A percentile compares a stretch with the other conserved stretches of the same genome.
Conservation (phyloP, 805 yeast genomes). For the Torulaspora maleeae region DNA sequence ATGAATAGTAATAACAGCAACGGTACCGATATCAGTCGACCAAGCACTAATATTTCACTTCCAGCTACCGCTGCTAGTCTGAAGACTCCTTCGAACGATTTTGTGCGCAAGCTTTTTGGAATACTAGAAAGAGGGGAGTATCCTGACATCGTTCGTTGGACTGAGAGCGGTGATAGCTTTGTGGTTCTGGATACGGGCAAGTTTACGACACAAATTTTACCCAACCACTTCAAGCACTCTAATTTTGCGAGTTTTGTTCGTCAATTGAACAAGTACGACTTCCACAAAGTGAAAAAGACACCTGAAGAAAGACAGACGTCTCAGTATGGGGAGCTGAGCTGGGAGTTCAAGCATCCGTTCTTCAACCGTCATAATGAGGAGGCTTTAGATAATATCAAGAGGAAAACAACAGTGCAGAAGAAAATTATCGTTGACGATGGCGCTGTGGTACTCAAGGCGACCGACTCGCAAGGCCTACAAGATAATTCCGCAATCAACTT, state of each 20-base stretch:
- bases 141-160: slow-evolving; percentile 77
- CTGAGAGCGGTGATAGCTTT: slow-evolving; percentile 77
- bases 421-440: slow-evolving; percentile 34
- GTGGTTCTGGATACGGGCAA: slow-evolving; percentile 86
- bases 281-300: slow-evolving; percentile 84
- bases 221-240: slow-evolving; percentile 89
- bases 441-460: slow-evolving; percentile 13
- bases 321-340: slow-evolving; percentile 70
- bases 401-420: slow-evolving; percentile 66
- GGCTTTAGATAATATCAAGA: slow-evolving; percentile 79
- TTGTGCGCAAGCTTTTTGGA: slow-evolving; percentile 70
- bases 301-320: slow-evolving; percentile 52
- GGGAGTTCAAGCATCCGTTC: slow-evolving; percentile 95
- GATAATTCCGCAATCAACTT: slow-evolving; percentile 17
- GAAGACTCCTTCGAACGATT: slow-evolving; percentile 58
- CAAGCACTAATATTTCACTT: slow-evolving; percentile 9
- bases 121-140: slow-evolving; percentile 84
- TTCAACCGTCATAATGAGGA: slow-evolving; percentile 71
- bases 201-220: slow-evolving; percentile 82
- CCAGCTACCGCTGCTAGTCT: slow-evolving; percentile 5
- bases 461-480: slow-evolving; percentile 9
- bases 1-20: slow-evolving; percentile 13
- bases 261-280: slow-evolving; percentile 93
- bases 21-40: slow-evolving; percentile 14
- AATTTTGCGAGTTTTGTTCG: slow-evolving; percentile 94